Conservation (phyloP, 2,329 filamentous ascomycete species). For the Diaporthe capsici region DNA sequence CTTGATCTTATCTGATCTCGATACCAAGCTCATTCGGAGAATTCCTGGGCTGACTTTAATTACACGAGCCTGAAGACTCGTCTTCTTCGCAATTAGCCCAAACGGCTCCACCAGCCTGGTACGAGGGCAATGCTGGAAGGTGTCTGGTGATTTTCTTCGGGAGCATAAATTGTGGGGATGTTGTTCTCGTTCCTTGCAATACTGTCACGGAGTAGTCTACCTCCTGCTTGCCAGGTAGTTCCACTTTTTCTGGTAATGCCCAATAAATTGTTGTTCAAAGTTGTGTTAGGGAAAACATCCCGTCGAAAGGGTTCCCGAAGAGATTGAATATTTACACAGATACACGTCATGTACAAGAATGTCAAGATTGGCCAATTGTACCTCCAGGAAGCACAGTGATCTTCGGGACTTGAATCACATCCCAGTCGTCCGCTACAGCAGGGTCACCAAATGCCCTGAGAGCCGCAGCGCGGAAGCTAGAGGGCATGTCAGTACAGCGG, state of each 20-base stretch:
- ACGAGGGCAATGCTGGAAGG: neutral
- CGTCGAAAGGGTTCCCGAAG: neutral
- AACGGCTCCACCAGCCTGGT: neutral
- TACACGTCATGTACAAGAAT: neutral
- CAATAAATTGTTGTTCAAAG: neutral
- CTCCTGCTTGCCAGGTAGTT: neutral
- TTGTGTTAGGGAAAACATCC: too few species aligned
- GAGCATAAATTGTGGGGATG: slow-evolving; percentile 4
- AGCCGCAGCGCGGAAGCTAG: neutral
- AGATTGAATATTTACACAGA: neutral
- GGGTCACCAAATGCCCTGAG: slow-evolving; percentile 16
- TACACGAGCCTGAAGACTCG: neutral
- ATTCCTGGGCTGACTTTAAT: neutral
- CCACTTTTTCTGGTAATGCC: neutral
- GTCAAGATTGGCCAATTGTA: slow-evolving; percentile 9
- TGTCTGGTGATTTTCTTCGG: slow-evolving; percentile 2
- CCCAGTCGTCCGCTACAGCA: neutral
- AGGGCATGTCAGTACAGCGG: neutral
- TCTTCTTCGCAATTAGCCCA: too few species aligned
- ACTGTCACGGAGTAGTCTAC: neutral
- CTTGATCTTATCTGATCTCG: too few species aligned
- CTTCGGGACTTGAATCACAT: neutral
- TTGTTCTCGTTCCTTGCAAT: neutral
- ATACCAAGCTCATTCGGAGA: neutral
- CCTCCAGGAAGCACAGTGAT: slow-evolving; percentile 20